Evolutionary conservation across 192 early-diverging fungal species (phyloP), one percentile per base, ranked within the genome.

Genomic region (Pilobolus umbonatus): DNA sequence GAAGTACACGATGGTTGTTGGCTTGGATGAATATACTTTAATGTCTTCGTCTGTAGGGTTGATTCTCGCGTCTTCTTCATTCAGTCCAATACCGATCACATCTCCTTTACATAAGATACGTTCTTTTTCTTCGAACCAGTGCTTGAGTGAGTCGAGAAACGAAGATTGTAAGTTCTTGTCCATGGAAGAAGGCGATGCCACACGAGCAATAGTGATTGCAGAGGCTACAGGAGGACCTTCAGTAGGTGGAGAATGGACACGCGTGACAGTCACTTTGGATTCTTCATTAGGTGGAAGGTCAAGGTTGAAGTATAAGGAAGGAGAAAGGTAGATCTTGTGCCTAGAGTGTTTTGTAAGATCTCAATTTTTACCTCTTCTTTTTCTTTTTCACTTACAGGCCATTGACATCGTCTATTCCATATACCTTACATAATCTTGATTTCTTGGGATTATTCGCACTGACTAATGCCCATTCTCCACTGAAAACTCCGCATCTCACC

Each of bases 51-150:
- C 73, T 36, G 77, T 69, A 15, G 75, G 73, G 2, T 50, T 46
- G 31, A 75, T 29, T 34, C 78, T 65, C 0, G 72, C 77, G 14
- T 71, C 67, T 55, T 83, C 85, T 62, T 80, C 82, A 65, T 91
- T 80, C 44, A 90, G 57, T 7, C 69, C 58, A 25, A 91, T 79
- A 12, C 74, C 65, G 26, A 91, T 72, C 8, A 91, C 50, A 62
- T 89, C 88, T 1, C 81, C 85, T 46, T 85, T 77, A 38, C 75
- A 74, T n/a, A 89, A 85, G 22, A 90, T 68, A 19, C 87, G 60
- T 19, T 82, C 75, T 26, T 66, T 66, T 31, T 62, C 73, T 64
- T 82, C 83, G 59, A 91, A 88, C 80, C 80, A 87, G 8, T 71
- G 62, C 61, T 80, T 83, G 3, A 91, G 40, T 8, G 72, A 73